Evolutionary conservation across 2,329 filamentous ascomycete genomes (phyloP).

Genomic region (Neonectria ditissima): DNA sequence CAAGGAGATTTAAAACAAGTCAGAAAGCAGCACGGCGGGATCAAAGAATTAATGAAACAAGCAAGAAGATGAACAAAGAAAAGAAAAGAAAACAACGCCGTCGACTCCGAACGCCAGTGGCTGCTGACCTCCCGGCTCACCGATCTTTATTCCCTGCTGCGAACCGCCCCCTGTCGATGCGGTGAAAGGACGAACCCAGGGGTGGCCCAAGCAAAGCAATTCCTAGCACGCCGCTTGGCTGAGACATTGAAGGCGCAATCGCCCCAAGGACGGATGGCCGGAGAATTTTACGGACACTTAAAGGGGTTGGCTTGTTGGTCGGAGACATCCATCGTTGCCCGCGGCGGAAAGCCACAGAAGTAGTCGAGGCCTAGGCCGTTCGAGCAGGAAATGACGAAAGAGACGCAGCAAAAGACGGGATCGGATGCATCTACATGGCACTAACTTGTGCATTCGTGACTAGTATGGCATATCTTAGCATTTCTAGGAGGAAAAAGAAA

Average conservation of each 20-base stretch:
- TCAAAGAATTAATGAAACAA: no score
- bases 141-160: slow-evolving; percentile 7
- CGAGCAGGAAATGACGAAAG: not conserved
- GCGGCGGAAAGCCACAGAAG: not conserved
- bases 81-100: not conserved
- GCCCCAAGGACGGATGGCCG: not conserved
- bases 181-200: not conserved
- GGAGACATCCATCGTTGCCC: not conserved
- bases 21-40: not conserved
- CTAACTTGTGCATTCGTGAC: not conserved
- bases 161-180: not conserved
- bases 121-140: slow-evolving; percentile 2
- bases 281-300: not conserved
- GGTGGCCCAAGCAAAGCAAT: not conserved
- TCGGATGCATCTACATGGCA: not conserved
- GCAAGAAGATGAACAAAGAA: not conserved
- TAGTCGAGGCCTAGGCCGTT: not conserved
- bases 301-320: not conserved
- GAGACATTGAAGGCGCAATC: not conserved
- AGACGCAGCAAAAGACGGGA: not conserved
- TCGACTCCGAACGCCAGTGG: not conserved
- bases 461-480: no score
- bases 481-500: not conserved
- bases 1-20: not conserved
- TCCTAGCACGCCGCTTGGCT: not conserved